These are phyloP conservation scores for Chaetoscypha palmicola DNA, from an alignment of 2,329 filamentous ascomycete genomes.

Conservation along the genomic window DNA sequence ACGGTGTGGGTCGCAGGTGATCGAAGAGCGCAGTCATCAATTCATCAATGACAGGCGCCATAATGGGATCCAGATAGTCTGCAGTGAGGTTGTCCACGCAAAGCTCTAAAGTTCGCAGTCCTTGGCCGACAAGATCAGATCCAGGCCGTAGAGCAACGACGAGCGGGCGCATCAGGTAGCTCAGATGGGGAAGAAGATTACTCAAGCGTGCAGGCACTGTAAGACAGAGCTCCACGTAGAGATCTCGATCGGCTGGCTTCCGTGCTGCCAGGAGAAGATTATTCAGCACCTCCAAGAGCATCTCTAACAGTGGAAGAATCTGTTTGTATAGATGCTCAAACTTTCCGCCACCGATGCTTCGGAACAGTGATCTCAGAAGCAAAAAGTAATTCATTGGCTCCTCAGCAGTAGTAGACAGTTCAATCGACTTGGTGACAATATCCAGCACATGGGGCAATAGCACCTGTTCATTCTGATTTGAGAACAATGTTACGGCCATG, in stretches of 20 bases:
- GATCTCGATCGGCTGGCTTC: constrained; percentile 82
- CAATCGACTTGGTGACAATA: constrained; percentile 95
- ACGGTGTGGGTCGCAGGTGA: constrained; percentile 85
- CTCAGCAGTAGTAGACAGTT: constrained; percentile 88
- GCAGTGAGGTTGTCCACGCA: constrained; percentile 98
- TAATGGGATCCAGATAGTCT: constrained; percentile 96
- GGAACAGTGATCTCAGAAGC: constrained; percentile 81
- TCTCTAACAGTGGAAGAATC: constrained; percentile 90
- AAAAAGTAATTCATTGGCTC: constrained; percentile 99
- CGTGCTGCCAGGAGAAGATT: constrained; percentile 85
- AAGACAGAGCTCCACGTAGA: constrained; percentile 94
- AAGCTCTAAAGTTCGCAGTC: constrained; percentile 84
- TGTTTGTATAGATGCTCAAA: constrained; percentile 99
- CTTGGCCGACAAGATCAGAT: constrained; percentile 90
- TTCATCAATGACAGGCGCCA: constrained; percentile 98
- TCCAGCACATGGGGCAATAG: constrained; percentile 92
- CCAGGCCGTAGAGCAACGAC: constrained; percentile 92
- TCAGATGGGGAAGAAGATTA: constrained; percentile 89
- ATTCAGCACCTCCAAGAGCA: constrained; percentile 95
- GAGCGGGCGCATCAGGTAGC: constrained; percentile 91
- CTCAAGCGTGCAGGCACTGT: constrained; percentile 92
- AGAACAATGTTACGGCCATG: constrained; percentile 98
- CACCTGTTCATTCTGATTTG: constrained; percentile 89
- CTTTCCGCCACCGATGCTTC: constrained; percentile 92
- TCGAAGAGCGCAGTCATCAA: constrained; percentile 97